phyloP scores from a whole-genome alignment of 306 rosid species.

The Cyclanthera cordifolia region DNA sequence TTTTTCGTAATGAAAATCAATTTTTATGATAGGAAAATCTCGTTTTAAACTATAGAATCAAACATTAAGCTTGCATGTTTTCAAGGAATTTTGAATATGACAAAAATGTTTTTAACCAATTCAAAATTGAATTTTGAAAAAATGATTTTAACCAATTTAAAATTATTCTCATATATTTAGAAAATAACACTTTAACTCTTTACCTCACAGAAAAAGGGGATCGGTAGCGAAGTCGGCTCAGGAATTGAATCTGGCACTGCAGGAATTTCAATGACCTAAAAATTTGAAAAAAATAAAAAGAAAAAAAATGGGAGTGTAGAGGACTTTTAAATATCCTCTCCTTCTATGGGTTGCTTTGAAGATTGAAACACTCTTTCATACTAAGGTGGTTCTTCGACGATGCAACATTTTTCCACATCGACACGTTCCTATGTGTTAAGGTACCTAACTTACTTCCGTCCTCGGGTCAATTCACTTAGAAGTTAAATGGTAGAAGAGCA shows the following conservation, averaged over 20 bases:
- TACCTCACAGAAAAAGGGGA: constrained; percentile 71
- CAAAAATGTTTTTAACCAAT: too few species aligned
- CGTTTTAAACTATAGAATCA: too few species aligned
- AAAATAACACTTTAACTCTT: background rate
- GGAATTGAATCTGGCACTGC: constrained; percentile 76
- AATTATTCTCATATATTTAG: background rate
- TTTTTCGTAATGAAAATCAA: too few species aligned
- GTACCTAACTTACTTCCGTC: background rate
- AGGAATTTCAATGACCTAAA: constrained; percentile 23
- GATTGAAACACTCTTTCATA: background rate
- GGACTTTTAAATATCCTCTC: background rate
- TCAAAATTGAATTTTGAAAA: too few species aligned
- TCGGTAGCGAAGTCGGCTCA: constrained; percentile 80
- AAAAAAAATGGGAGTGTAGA: background rate
- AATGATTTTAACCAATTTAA: too few species aligned
- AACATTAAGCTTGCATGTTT: too few species aligned
- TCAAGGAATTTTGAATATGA: too few species aligned
- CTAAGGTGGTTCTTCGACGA: background rate
- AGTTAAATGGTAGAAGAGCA: background rate
- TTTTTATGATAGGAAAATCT: too few species aligned
- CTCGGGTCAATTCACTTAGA: background rate
- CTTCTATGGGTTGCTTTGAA: background rate
- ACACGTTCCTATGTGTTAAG: background rate
- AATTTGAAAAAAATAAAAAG: background rate
- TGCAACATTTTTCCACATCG: background rate